Evolutionary conservation across 2,329 filamentous ascomycete genomes (phyloP), one percentile per base, ranked within the genome.

Genomic region (Didymella exigua): DNA sequence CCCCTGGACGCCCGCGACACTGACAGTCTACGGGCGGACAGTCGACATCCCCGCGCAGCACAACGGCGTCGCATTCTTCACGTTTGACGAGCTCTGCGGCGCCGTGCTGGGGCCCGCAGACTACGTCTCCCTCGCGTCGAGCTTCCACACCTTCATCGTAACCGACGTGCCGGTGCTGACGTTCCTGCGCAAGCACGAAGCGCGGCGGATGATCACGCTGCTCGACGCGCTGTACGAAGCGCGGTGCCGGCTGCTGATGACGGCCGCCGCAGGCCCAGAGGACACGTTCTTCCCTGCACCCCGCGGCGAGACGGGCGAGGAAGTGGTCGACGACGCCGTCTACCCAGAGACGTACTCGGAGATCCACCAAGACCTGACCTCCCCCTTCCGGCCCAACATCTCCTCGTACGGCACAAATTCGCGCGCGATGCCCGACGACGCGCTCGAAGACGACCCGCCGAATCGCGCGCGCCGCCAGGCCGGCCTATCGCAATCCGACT

Each of bases 61-160:
- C 58, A 75, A 82, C 23, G 85, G 87, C 16, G 76, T 83, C 1
- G 82, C 86, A 0, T 80, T 81, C 49, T 91, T 89, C 84, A 82
- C 84, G 9, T 95, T 93, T 64, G 67, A 79, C 13, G 82, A 88
- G 30, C 82, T 93, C 1, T 91, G 89, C 54, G 81, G 82, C 55
- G 77, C 75, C 5, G 75, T 74, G 5, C 86, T 92, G 38, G 90
- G 90, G 0, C 89, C 90, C 1, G 90, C 90, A 24, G 90, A 95
- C 76, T 95, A 93, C 75, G 89, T 93, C 49, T 89, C 88, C 1
- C 83, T 95, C 70, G 89, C 90, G 1, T 92, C 89, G 1, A 89
- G 84, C 14, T 93, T 88, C 71, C 89, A 93, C 73, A 93, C 90
- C 0, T 82, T 93, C 57, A 85, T 93, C 68, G 78, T 93, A 41